phyloP scores from a whole-genome alignment of 139 green algal genomes.

The Chlorella sp. region DNA sequence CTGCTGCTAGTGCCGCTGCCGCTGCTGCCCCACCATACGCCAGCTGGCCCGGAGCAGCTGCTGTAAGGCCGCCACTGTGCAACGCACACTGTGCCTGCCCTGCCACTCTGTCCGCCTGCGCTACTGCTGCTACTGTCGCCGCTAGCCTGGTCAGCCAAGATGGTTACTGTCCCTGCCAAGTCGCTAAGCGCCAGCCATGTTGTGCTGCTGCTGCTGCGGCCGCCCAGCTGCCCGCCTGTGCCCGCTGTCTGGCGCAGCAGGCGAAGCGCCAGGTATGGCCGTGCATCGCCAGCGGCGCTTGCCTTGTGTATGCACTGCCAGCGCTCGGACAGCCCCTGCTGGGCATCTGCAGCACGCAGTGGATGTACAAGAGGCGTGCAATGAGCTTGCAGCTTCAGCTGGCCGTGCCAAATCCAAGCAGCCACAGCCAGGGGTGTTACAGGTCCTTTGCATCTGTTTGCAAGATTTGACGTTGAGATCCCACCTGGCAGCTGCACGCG shows the following conservation, averaged over 20 bases:
- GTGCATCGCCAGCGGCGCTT: neutral
- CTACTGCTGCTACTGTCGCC: neutral
- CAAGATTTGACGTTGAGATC: no score
- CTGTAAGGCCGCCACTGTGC: neutral
- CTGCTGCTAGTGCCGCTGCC: neutral
- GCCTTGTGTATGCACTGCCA: constrained; percentile 13
- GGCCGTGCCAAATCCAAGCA: no score
- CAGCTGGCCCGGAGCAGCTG: neutral
- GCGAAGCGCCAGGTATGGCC: no score
- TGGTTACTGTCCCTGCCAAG: neutral
- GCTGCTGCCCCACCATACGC: constrained; percentile 31
- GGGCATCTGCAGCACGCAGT: neutral
- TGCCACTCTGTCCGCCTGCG: neutral
- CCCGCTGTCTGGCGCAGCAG: no score
- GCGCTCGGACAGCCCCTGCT: neutral
- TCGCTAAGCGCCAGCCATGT: neutral
- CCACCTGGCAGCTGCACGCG: constrained; percentile 34
- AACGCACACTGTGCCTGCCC: neutral
- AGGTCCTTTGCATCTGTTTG: no score
- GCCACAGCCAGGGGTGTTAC: no score
- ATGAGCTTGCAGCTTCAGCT: no score
- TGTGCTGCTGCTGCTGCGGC: neutral
- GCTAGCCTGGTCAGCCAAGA: neutral
- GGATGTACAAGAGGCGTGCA: no score
- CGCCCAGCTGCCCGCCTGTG: neutral